These are phyloP conservation scores for Pleurotus pulmonarius DNA, from an alignment of 768 basidiomycete species.

Conservation along the genomic window DNA sequence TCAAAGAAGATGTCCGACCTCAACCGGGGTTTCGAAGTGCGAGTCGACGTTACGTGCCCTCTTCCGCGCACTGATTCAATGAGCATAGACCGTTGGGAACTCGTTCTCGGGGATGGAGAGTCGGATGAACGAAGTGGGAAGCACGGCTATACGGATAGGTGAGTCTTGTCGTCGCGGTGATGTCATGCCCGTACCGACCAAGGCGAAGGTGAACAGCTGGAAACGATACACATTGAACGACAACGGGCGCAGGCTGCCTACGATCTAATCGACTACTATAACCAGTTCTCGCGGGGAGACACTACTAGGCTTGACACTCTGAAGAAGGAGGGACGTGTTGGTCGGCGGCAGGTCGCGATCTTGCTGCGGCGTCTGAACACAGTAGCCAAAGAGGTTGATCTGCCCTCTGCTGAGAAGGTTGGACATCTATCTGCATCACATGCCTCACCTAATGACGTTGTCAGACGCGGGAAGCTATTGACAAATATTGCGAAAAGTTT, in stretches of 20 bases:
- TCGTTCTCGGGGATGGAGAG: slow-evolving; percentile 89
- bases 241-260: slow-evolving; percentile 93
- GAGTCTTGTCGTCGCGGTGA: slow-evolving; percentile 14
- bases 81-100: slow-evolving; percentile 73
- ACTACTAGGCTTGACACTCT: slow-evolving; percentile 69
- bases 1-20: slow-evolving; percentile 92
- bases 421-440: neutral
- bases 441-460: neutral
- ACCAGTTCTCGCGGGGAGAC: slow-evolving; percentile 83
- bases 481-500: slow-evolving; percentile 97
- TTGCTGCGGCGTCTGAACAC: slow-evolving; percentile 80
- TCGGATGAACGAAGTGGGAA: slow-evolving; percentile 89
- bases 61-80: slow-evolving; percentile 3
- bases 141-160: slow-evolving; percentile 94
- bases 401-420: slow-evolving; percentile 79
- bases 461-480: slow-evolving; percentile 87
- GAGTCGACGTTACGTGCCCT: slow-evolving; percentile 16
- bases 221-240: slow-evolving; percentile 88
- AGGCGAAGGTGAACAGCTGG: slow-evolving; percentile 83
- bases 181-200: no score
- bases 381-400: slow-evolving; percentile 91
- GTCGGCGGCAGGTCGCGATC: slow-evolving; percentile 84
- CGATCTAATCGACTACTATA: slow-evolving; percentile 91
- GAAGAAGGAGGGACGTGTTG: slow-evolving; percentile 86
- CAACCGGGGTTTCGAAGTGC: slow-evolving; percentile 89